Conservation (phyloP, 495 filamentous ascomycete species). For the Xylaria acuta region DNA sequence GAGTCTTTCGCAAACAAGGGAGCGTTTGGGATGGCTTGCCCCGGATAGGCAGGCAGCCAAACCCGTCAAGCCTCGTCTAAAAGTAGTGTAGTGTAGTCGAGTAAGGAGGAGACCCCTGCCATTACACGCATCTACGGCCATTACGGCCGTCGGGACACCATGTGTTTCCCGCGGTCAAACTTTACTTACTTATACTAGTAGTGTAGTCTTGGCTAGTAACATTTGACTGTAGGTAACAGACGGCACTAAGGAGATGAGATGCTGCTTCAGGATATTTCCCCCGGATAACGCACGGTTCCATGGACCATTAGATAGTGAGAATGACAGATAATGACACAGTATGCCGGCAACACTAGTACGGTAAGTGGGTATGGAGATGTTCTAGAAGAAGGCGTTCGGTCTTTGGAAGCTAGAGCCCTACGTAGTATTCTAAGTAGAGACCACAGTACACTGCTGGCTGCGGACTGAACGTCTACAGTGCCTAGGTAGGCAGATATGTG, state of each 20-base stretch:
- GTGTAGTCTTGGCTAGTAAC: constrained; percentile 11
- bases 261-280: constrained; percentile 5
- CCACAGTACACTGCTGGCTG: background rate
- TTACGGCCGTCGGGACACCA: constrained; percentile 5
- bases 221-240: constrained; percentile 2
- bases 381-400: constrained; percentile 12
- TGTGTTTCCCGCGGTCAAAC: background rate
- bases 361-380: background rate
- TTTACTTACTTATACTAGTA: no score
- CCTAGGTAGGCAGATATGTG: background rate
- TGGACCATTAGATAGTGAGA: background rate
- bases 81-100: background rate
- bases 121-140: constrained; percentile 8
- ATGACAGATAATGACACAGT: background rate
- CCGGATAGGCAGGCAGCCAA: constrained; percentile 16
- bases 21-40: constrained; percentile 12
- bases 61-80: constrained; percentile 19
- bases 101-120: background rate
- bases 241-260: background rate
- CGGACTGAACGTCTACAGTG: background rate
- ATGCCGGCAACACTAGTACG: background rate
- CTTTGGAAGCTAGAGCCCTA: background rate
- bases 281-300: constrained; percentile 17
- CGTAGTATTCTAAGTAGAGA: no score
- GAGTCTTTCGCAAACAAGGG: constrained; percentile 12